phyloP scores from a whole-genome alignment of 2,329 filamentous ascomycete genomes.

The Leptographium radiaticola region DNA sequence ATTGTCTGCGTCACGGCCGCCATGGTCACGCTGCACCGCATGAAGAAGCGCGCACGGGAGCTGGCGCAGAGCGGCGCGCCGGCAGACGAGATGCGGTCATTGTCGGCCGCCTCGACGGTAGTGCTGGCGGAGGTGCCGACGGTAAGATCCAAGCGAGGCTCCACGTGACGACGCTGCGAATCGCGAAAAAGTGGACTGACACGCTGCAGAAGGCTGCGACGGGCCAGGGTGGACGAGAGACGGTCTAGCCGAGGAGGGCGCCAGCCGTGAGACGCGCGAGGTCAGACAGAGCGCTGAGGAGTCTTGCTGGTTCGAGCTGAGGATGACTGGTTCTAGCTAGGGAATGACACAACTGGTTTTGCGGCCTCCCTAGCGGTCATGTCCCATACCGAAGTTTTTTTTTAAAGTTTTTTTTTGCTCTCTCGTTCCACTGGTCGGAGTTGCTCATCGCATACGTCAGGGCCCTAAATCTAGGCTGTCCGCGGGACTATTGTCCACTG shows the following conservation, averaged over 20 bases:
- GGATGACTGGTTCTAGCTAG: too few relatives aligned
- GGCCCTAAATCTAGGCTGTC: background rate
- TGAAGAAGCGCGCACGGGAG: constrained; percentile 3
- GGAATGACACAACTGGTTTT: too few relatives aligned
- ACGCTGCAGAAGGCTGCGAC: background rate
- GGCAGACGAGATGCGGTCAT: background rate
- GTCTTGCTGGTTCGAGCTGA: too few relatives aligned
- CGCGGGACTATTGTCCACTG: background rate
- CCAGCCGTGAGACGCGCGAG: too few relatives aligned
- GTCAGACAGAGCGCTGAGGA: too few relatives aligned
- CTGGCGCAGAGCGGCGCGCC: background rate
- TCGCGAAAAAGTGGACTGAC: background rate
- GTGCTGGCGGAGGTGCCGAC: background rate
- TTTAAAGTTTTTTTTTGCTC: too few relatives aligned
- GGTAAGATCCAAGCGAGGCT: background rate
- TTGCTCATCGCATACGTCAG: background rate
- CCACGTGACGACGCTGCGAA: background rate
- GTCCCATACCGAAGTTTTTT: too few relatives aligned
- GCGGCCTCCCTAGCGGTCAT: too few relatives aligned
- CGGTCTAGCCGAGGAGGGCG: background rate
- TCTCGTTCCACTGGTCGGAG: too few relatives aligned
- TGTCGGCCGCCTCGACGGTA: background rate
- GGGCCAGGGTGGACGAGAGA: background rate
- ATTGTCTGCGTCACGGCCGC: constrained; percentile 2
- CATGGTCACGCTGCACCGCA: constrained; percentile 4